Base-by-base conservation (phyloP, 805 yeast genomes). In the Starmerella cellae region DNA sequence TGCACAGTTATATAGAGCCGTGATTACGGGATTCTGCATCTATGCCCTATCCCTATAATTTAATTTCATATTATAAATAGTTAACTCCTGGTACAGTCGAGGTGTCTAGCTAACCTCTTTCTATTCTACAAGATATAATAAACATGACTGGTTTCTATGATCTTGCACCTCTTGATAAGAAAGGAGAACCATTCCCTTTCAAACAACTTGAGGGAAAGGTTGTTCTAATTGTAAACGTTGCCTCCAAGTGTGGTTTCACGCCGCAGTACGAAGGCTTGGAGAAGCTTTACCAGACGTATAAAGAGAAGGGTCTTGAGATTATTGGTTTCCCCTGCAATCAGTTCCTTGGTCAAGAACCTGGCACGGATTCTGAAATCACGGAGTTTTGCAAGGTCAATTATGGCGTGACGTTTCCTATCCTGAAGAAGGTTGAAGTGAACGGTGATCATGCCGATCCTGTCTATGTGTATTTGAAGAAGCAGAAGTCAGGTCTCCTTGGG, bases 291-390 rank as follows among this genome's bases (percentile, higher is more conserved):
- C 64, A 75, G 49, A 74, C 75, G 59, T 82, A 79, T 64, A 64
- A 71, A 44, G 73, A 70, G 38, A 55, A 70, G 48, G 93, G 82
- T 2, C 65, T 87, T 23, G 74, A 64, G 36, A 69, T 85, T 24
- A 49, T 85, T 26, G 96, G 87, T 0, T 85, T 87, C 72, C 96
- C 96, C 27, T 82, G 95, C 64, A 82, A 83, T 65, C 95, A 84
- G 61, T 85, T 85, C 60, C 82, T 79, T 66, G 73, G 55, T 80
- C 91, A 67, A 83, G 87, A 62, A 79, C 91, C 52, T 14, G 77
- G 77, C 5, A 57, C 73, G 4, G 74, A 71, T 40, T 71, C 76
- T 44, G 84, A 82, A 55, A 82, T 83, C 52, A 75, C 75, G 17
- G 61, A 69, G 40, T 81, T 80, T 66, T 85, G 95, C 63, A 63